Base-by-base conservation (phyloP, 139 green algal genomes). In the Bryopsis sp. region DNA sequence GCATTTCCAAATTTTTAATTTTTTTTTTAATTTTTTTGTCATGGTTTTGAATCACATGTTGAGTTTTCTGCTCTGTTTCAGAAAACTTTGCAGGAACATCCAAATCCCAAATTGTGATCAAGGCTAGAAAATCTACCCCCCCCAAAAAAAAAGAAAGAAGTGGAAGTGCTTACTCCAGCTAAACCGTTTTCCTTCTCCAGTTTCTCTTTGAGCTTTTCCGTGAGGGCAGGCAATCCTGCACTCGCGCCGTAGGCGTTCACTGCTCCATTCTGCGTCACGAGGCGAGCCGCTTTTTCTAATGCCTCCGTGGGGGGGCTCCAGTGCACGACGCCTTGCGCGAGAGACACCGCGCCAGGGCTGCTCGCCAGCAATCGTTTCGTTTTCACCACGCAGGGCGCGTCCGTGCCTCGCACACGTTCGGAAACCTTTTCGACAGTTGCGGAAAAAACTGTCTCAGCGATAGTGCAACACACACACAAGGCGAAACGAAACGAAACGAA, bases 281-380 rank as follows among this genome's bases (percentile, higher is more conserved):
- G 28, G 37, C 68, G 24, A 3, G 22, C 8, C 19, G 81, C 90
- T 6, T 33, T 34, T 8, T 84, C 61, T 8, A 92, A 47, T 0
- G 89, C 90, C 2, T 38, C 35, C 0, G 71, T 36, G 1, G 90
- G 90, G 11, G 90, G 90, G 36, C 38, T 3, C 90, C 90, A 96
- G 68, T 92, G 73, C 28, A 95, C 88, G 22, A 97, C 81, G 61
- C 84, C 90, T 76, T 96, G 89, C 0, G 85, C 88, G 0, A 92
- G 76, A 0, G 77, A 88, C 15, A 88, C 32, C 0, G 81, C 80
- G 2, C 73, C 78, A 29, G 71, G 35, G 37, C 68, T 50, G 47
- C 33, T 1, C 35, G 71, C 39, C 46, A 90, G 84, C 5, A 90
- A 64, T 15, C 76, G 60, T 66, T 89, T 88, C 1, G 79, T 92